Percentiles rank a stretch among this genome's conserved stretches.
Conservation (phyloP, 179 eudicot species). For the Dionaea muscipula region DNA sequence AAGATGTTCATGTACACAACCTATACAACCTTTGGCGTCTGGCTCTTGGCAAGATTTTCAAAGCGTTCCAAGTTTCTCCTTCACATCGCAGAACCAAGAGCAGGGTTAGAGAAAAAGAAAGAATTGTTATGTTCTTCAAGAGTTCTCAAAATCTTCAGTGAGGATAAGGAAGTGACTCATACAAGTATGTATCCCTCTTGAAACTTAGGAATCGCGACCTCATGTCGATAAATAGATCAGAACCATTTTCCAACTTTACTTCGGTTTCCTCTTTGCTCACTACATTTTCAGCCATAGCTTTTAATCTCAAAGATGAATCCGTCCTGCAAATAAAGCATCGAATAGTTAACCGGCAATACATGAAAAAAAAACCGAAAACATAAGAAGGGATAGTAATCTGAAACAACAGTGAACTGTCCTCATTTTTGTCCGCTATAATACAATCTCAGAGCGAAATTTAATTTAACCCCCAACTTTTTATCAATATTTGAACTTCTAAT, state of each 20-base stretch:
- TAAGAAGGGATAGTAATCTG: too few species aligned
- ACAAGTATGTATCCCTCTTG: slow-evolving; percentile 70
- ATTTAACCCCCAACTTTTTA: too few species aligned
- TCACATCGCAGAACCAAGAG: slow-evolving; percentile 2
- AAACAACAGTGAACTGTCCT: too few species aligned
- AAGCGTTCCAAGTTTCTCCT: slow-evolving; percentile 58
- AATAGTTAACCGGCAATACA: too few species aligned
- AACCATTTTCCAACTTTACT: slow-evolving; percentile 15
- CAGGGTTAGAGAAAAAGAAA: background rate
- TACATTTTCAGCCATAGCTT: slow-evolving; percentile 38
- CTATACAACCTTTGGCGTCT: slow-evolving; percentile 61
- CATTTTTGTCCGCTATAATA: too few species aligned
- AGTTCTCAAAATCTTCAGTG: background rate
- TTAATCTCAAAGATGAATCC: slow-evolving; percentile 34
- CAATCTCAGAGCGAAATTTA: too few species aligned
- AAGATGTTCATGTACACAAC: background rate
- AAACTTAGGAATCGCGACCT: slow-evolving; percentile 56
- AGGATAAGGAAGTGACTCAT: slow-evolving; percentile 20
- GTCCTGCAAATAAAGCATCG: too few species aligned
- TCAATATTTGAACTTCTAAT: too few species aligned
- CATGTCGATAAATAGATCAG: slow-evolving; percentile 40
- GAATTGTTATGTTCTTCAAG: background rate
- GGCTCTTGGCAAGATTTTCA: slow-evolving; percentile 54
- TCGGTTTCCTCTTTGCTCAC: slow-evolving; percentile 18
- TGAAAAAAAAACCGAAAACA: too few species aligned